Conservation (phyloP, 495 filamentous ascomycete species). For the Niebla homalea region DNA sequence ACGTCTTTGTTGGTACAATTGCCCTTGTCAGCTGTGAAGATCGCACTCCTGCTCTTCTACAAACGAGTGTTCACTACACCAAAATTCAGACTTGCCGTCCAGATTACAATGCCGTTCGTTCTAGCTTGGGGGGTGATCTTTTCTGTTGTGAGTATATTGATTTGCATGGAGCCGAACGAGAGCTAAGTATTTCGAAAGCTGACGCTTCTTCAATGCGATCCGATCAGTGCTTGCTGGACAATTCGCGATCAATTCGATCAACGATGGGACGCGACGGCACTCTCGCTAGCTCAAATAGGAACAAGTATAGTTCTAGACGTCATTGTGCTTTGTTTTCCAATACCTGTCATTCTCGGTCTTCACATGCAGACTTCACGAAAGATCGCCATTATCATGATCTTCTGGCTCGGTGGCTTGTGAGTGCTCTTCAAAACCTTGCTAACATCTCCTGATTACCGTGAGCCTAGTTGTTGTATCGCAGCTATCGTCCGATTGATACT, state of each 20-base stretch:
- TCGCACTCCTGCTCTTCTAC: constrained; percentile 13
- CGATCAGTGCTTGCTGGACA: background rate
- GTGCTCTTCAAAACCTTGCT: constrained; percentile 1
- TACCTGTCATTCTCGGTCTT: constrained; percentile 12
- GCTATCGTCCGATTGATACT: constrained; percentile 15
- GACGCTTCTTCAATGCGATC: background rate
- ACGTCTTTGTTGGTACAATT: background rate
- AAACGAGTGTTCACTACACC: constrained; percentile 6
- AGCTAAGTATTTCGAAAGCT: background rate
- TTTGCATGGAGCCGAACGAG: background rate
- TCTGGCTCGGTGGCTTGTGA: constrained; percentile 22
- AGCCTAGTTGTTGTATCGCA: constrained; percentile 12
- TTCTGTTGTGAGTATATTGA: background rate
- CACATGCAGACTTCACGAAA: constrained; percentile 12
- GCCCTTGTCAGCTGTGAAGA: constrained; percentile 5
- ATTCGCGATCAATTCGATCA: background rate
- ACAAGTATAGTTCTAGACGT: constrained; percentile 15
- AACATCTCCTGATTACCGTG: background rate
- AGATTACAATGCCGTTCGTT: background rate
- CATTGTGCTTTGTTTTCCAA: constrained; percentile 14
- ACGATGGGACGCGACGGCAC: constrained; percentile 1
- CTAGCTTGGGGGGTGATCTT: background rate
- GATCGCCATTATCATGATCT: constrained; percentile 13
- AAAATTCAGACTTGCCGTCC: background rate
- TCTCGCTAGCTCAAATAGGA: constrained; percentile 5